Evolutionary conservation across 2,329 filamentous ascomycete genomes (phyloP).

Genomic region (Dryadomyces sulphureus): DNA sequence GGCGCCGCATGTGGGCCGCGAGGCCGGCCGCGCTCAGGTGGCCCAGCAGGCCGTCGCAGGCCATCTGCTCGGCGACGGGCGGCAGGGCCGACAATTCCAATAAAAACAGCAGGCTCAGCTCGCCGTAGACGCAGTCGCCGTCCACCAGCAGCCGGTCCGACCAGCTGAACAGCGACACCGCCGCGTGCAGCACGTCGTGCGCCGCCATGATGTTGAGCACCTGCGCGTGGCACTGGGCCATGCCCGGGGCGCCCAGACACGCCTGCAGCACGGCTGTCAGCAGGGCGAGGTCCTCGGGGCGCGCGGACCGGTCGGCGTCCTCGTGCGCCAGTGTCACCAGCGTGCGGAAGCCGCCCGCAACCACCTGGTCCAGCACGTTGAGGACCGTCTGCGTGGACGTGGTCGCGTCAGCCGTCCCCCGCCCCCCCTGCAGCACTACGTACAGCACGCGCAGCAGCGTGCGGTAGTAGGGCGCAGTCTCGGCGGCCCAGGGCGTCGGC

Average conservation of each 20-base stretch:
- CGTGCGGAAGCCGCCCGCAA: constrained; percentile 69
- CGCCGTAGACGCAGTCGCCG: constrained; percentile 77
- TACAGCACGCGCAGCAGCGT: constrained; percentile 74
- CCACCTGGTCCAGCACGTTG: constrained; percentile 64
- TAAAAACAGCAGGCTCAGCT: constrained; percentile 78
- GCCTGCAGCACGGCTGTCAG: constrained; percentile 80
- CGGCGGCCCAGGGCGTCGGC: constrained; percentile 35
- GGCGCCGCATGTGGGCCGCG: constrained; percentile 58
- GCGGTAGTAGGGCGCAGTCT: constrained; percentile 59
- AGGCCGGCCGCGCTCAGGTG: constrained; percentile 69
- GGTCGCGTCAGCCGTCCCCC: background rate
- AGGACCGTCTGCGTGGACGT: constrained; percentile 48
- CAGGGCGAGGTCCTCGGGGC: constrained; percentile 70
- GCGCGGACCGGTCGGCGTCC: constrained; percentile 39
- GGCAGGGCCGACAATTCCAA: constrained; percentile 75
- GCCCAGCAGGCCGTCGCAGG: constrained; percentile 69
- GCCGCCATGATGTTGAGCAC: constrained; percentile 55
- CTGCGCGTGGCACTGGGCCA: constrained; percentile 51
- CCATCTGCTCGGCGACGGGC: constrained; percentile 74
- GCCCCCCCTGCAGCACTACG: constrained; percentile 46
- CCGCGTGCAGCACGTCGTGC: constrained; percentile 64
- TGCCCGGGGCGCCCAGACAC: constrained; percentile 62
- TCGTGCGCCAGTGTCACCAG: constrained; percentile 75
- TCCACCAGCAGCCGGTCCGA: constrained; percentile 65
- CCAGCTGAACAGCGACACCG: constrained; percentile 85